Percentiles rank a stretch among this genome's conserved stretches.
phyloP scores from a whole-genome alignment of 139 green algal species.

The Picochlorum sp. region DNA sequence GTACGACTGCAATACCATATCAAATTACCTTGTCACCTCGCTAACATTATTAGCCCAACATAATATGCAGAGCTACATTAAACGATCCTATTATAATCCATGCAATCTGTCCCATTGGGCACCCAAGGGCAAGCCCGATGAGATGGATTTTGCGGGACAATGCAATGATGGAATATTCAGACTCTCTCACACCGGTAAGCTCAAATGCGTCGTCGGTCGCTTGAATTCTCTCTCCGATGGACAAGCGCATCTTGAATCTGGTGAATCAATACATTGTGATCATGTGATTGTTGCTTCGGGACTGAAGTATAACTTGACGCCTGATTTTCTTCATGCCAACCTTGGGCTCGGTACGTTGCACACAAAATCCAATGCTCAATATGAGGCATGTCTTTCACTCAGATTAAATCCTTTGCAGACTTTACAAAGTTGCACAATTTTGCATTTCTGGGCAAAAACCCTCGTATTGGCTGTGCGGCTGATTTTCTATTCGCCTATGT shows the following conservation, averaged over 20 bases:
- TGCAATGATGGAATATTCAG: constrained; percentile 29
- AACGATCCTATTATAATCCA: constrained; percentile 11
- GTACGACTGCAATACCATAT: neutral
- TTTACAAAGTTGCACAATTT: constrained; percentile 30
- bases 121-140: neutral
- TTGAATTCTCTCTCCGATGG: neutral
- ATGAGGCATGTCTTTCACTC: too few relatives aligned
- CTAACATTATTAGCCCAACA: neutral
- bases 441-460: constrained; percentile 21
- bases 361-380: too few relatives aligned
- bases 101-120: constrained; percentile 13
- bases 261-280: constrained; percentile 5
- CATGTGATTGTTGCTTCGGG: constrained; percentile 18
- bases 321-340: constrained; percentile 8
- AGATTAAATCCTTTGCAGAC: neutral
- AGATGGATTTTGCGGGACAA: constrained; percentile 25
- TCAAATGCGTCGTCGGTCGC: constrained; percentile 1
- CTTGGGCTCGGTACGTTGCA: too few relatives aligned
- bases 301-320: constrained; percentile 13
- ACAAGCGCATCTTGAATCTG: neutral
- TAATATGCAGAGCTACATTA: constrained; percentile 1
- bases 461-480: constrained; percentile 17
- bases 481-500: constrained; percentile 34
- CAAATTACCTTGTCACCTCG: neutral
- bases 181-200: constrained; percentile 9